phyloP scores from a whole-genome alignment of 2,329 filamentous ascomycete genomes.

The Fusarium annulatum region DNA sequence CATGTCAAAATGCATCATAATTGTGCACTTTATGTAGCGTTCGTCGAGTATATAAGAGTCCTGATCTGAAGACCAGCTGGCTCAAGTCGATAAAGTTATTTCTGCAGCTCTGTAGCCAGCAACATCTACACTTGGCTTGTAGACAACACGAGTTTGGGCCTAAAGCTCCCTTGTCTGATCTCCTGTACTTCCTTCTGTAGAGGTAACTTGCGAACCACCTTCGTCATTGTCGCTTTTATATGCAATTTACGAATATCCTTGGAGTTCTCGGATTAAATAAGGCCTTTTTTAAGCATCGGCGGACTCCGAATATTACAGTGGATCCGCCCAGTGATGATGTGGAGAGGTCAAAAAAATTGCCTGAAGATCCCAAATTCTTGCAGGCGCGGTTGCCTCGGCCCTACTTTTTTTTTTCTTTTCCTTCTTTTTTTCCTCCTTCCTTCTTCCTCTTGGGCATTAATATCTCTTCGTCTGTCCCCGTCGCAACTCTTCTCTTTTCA shows the following conservation, averaged over 20 bases:
- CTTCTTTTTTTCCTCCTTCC: slow-evolving; percentile 13
- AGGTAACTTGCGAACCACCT: too few species aligned
- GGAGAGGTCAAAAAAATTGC: slow-evolving; percentile 40
- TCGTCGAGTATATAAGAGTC: not conserved
- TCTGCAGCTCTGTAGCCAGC: too few species aligned
- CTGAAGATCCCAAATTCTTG: slow-evolving; percentile 35
- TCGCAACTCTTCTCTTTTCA: slow-evolving; percentile 1
- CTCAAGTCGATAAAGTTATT: too few species aligned
- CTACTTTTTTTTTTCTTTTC: slow-evolving; percentile 19
- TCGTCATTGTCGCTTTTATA: not conserved
- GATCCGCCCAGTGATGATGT: slow-evolving; percentile 13
- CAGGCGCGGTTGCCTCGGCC: slow-evolving; percentile 31
- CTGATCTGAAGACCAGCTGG: not conserved
- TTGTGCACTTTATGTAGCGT: not conserved
- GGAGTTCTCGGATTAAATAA: not conserved
- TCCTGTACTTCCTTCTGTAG: too few species aligned
- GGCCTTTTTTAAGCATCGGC: slow-evolving; percentile 23
- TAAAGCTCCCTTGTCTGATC: not conserved
- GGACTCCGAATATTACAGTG: slow-evolving; percentile 38
- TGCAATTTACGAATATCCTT: not conserved
- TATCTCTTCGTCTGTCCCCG: slow-evolving; percentile 21
- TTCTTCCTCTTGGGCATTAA: slow-evolving; percentile 30
- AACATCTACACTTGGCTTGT: not conserved
- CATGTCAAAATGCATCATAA: not conserved
- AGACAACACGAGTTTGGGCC: not conserved